A percentile compares a stretch with the other conserved stretches of the same genome.
These are phyloP conservation scores for Lyophyllum shimeji DNA, from an alignment of 768 basidiomycete genomes.

Conservation along the genomic window DNA sequence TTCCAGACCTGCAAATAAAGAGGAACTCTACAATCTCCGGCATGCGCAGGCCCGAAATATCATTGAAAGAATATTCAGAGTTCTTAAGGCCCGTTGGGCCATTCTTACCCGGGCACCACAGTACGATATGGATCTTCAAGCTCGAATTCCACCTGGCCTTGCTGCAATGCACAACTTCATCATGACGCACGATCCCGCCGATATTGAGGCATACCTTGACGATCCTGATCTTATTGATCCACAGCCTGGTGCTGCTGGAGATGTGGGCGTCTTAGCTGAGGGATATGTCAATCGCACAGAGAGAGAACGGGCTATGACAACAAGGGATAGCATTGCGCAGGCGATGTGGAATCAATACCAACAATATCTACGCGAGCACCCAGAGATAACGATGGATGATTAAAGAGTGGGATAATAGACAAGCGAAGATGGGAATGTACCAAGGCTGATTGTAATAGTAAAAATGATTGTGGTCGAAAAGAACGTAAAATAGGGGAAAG, in stretches of 20 bases:
- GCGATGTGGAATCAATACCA: slow-evolving; percentile 2
- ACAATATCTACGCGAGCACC: not conserved
- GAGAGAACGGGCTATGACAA: not conserved
- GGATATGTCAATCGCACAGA: not conserved
- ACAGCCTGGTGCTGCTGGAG: not conserved
- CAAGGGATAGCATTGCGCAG: slow-evolving; percentile 3
- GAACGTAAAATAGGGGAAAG: not conserved
- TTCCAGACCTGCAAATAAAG: not conserved
- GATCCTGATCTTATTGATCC: not conserved
- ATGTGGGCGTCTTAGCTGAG: not conserved
- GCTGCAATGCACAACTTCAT: not conserved
- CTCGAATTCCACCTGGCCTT: not conserved
- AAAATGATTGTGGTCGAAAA: not conserved
- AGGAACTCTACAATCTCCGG: not conserved
- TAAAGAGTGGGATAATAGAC: not conserved
- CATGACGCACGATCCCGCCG: not conserved
- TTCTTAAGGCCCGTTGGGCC: not conserved
- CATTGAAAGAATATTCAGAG: not conserved
- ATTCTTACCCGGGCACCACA: not conserved
- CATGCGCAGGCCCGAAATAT: not conserved
- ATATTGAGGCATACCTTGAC: not conserved
- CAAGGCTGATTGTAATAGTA: not conserved
- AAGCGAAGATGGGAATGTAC: not conserved
- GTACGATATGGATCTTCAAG: not conserved
- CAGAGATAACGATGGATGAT: too few species aligned